A percentile compares a stretch with the other conserved stretches of the same genome.
These are phyloP conservation scores for Podila clonocystis DNA, from an alignment of 192 early-diverging fungal genomes.

Conservation along the genomic window DNA sequence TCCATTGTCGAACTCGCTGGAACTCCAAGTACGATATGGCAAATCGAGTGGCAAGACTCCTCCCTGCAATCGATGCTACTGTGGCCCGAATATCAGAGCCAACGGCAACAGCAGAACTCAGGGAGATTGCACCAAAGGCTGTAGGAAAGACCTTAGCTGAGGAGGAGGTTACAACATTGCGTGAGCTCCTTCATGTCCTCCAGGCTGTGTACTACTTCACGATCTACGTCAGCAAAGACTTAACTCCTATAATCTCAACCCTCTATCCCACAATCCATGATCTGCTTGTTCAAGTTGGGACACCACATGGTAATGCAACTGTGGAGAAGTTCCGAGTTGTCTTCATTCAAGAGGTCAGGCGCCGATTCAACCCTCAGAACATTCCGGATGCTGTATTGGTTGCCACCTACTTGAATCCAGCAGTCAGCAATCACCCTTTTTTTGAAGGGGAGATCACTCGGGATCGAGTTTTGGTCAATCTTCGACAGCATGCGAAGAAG, in stretches of 20 bases:
- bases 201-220: neutral
- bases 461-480: neutral
- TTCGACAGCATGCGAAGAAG: neutral
- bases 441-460: neutral
- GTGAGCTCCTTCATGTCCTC: neutral
- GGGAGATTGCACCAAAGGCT: too few species aligned
- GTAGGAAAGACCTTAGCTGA: too few species aligned
- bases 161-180: neutral
- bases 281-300: neutral
- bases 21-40: constrained; percentile 4
- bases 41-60: constrained; percentile 1
- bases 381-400: constrained; percentile 2
- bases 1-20: constrained; percentile 5
- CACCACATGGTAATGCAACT: neutral
- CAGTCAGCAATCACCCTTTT: neutral
- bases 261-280: constrained; percentile 4
- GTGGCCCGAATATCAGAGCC: neutral
- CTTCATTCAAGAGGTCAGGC: neutral
- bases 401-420: neutral
- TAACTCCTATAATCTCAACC: neutral
- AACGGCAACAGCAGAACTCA: too few species aligned
- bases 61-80: neutral
- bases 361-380: neutral
- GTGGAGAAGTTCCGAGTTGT: constrained; percentile 1
- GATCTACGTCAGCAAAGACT: constrained; percentile 1